A percentile compares a stretch with the other conserved stretches of the same genome.
Conservation (phyloP, 208 protist species). For the Naegleria gruberi region DNA sequence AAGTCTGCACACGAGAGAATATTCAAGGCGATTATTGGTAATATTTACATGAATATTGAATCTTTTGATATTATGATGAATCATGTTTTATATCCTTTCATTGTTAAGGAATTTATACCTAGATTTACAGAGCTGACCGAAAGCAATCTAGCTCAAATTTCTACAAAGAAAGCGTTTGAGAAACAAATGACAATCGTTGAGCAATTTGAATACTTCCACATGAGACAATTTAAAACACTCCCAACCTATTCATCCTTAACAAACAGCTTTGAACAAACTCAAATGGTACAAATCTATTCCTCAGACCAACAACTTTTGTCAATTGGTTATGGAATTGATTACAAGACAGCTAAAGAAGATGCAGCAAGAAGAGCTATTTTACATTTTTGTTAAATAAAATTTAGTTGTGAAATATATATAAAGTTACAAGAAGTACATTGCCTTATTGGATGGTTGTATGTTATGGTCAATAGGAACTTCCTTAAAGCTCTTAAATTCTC, state of each 20-base stretch:
- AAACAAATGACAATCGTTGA: background rate
- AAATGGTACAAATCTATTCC: background rate
- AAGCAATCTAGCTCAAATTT: background rate
- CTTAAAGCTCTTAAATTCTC: slow-evolving; percentile 78
- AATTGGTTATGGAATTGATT: background rate
- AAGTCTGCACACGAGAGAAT: background rate
- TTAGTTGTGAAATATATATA: background rate
- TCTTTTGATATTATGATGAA: background rate
- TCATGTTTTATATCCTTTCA: background rate
- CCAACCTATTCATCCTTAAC: background rate
- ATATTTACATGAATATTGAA: background rate
- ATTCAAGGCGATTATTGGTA: background rate
- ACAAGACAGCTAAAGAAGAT: background rate
- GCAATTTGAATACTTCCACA: background rate
- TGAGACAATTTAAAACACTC: background rate
- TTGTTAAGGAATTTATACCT: background rate
- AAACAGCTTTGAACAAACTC: background rate
- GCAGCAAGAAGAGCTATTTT: background rate
- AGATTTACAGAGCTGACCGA: background rate
- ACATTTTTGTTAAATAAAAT: background rate
- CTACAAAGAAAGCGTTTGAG: background rate
- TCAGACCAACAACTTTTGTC: background rate
- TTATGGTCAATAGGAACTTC: slow-evolving; percentile 54
- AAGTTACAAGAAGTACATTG: background rate
- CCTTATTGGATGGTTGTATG: background rate